These are phyloP conservation scores for Calonectria pseudoreteaudii DNA, from an alignment of 2,329 filamentous ascomycete genomes.

Conservation along the genomic window DNA sequence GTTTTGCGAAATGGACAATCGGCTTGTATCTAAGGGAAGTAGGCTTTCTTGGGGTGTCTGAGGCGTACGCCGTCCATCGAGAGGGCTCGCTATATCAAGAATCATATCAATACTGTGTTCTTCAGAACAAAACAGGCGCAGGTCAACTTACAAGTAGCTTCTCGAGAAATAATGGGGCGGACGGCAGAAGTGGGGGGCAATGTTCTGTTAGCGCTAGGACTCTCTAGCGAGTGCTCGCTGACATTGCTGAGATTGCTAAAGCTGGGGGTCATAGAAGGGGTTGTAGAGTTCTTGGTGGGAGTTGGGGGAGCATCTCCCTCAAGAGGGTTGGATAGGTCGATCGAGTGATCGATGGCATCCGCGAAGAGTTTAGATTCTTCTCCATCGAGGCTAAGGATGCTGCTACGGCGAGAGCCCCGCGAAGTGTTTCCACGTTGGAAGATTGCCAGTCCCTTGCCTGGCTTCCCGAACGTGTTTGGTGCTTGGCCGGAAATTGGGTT, in stretches of 20 bases:
- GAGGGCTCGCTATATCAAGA: conserved; percentile 69
- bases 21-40: conserved; percentile 82
- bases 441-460: conserved; percentile 72
- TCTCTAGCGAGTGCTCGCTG: conserved; percentile 55
- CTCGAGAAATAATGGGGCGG: conserved; percentile 50
- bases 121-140: conserved; percentile 42
- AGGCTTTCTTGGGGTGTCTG: conserved; percentile 83
- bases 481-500: conserved; percentile 65
- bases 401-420: conserved; percentile 66
- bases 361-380: conserved; percentile 72
- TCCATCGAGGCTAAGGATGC: conserved; percentile 84
- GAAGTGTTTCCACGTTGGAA: conserved; percentile 69
- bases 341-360: conserved; percentile 44
- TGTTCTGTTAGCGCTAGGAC: conserved; percentile 60
- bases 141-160: conserved; percentile 60
- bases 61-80: conserved; percentile 72
- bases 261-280: conserved; percentile 52
- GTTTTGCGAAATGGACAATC: conserved; percentile 81
- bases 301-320: conserved; percentile 85
- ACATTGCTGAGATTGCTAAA: conserved; percentile 51
- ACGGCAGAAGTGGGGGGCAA: conserved; percentile 57
- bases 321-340: conserved; percentile 41
- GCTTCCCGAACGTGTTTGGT: conserved; percentile 63
- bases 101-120: conserved; percentile 64
- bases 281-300: conserved; percentile 80